Conservation (phyloP, 139 green algal genomes). For the Chlorella sp. region DNA sequence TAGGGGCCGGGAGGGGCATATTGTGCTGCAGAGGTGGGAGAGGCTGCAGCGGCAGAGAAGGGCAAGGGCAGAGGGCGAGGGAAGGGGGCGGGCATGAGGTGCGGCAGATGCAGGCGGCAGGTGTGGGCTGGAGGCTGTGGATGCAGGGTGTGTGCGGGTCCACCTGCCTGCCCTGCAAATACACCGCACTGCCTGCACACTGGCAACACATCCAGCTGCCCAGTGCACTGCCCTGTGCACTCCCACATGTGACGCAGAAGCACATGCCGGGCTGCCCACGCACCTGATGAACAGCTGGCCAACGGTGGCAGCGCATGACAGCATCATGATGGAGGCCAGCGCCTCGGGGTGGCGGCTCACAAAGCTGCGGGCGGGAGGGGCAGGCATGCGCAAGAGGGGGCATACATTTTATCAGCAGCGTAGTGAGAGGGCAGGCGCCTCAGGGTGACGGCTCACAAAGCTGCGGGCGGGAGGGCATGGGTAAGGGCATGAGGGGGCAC, state of each 20-base stretch:
- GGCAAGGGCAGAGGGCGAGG: background rate
- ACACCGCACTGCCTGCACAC: no score
- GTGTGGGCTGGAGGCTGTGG: no score
- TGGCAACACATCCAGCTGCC: background rate
- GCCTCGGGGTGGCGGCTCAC: slow-evolving; percentile 61
- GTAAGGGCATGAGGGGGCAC: background rate
- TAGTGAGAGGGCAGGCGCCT: slow-evolving; percentile 24
- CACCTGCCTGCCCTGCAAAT: background rate
- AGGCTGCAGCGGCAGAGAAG: no score
- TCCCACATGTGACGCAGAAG: no score
- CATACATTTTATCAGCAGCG: no score
- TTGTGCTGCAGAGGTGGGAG: background rate
- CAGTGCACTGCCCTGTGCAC: background rate
- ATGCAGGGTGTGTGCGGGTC: no score
- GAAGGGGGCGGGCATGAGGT: background rate
- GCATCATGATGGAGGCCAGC: slow-evolving; percentile 59
- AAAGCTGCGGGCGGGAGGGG: slow-evolving; percentile 47
- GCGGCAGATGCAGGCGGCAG: no score
- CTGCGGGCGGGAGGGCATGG: background rate
- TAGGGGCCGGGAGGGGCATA: background rate
- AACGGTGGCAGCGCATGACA: slow-evolving; percentile 66
- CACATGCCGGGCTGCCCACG: background rate
- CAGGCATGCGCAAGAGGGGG: background rate
- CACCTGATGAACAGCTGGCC: slow-evolving; percentile 84
- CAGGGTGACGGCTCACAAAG: slow-evolving; percentile 72